These are phyloP conservation scores for Nakataea oryzae DNA, from an alignment of 2,329 filamentous ascomycete genomes.

Conservation along the genomic window DNA sequence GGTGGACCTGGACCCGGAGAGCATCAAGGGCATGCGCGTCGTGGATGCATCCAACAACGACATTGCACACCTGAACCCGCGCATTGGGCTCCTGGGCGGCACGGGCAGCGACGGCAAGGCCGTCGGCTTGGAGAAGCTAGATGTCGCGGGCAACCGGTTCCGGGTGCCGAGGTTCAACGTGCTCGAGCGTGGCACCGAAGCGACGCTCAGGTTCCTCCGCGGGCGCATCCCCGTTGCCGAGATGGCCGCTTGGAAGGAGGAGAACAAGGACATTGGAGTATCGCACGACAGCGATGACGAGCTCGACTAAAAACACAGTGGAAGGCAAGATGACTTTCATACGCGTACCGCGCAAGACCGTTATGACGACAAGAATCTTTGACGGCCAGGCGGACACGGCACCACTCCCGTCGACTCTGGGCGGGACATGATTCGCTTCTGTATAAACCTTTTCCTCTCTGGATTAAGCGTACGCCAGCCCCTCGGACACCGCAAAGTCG, in stretches of 20 bases:
- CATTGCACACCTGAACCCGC: slow-evolving; percentile 69
- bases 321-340: neutral
- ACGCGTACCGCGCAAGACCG: neutral
- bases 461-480: neutral
- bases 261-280: neutral
- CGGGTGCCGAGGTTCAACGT: slow-evolving; percentile 77
- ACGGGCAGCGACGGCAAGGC: slow-evolving; percentile 65
- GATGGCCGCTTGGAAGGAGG: slow-evolving; percentile 44
- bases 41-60: slow-evolving; percentile 81
- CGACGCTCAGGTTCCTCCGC: slow-evolving; percentile 69
- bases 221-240: slow-evolving; percentile 59
- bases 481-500: neutral
- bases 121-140: slow-evolving; percentile 51
- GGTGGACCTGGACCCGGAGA: slow-evolving; percentile 59
- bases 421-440: too few relatives aligned
- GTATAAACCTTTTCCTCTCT: neutral
- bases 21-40: slow-evolving; percentile 62
- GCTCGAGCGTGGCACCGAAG: slow-evolving; percentile 78
- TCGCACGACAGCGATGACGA: neutral
- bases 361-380: neutral
- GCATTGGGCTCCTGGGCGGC: slow-evolving; percentile 64
- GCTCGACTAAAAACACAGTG: neutral
- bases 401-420: neutral
- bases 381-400: neutral
- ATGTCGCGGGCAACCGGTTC: slow-evolving; percentile 80